Conservation (phyloP, 208 protist genomes). For the Trypanosomatidae sp. region DNA sequence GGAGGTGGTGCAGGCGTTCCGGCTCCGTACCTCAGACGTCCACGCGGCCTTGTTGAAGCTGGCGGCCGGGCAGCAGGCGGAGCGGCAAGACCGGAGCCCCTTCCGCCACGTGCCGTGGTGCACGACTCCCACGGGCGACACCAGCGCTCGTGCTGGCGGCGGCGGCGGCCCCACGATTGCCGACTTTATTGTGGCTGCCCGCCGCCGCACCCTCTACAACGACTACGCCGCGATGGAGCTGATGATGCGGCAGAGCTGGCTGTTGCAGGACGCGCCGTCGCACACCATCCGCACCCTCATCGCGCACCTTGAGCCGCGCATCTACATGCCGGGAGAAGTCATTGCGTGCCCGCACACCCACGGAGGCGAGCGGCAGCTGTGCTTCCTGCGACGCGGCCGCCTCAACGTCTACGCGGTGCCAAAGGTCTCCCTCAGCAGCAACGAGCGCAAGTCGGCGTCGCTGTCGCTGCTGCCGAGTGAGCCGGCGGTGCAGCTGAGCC, state of each 20-base stretch:
- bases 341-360: slow-evolving; percentile 69
- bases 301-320: slow-evolving; percentile 59
- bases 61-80: slow-evolving; percentile 17
- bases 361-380: slow-evolving; percentile 52
- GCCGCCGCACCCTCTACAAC: slow-evolving; percentile 42
- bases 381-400: slow-evolving; percentile 75
- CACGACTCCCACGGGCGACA: slow-evolving; percentile 10
- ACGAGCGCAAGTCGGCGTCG: not conserved
- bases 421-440: too few relatives aligned
- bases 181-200: slow-evolving; percentile 59
- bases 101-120: slow-evolving; percentile 25
- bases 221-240: slow-evolving; percentile 78
- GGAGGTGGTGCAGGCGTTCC: slow-evolving; percentile 53
- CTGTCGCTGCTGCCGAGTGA: not conserved
- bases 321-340: slow-evolving; percentile 77
- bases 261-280: slow-evolving; percentile 80
- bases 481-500: not conserved
- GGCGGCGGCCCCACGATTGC: slow-evolving; percentile 24
- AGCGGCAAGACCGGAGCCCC: slow-evolving; percentile 6
- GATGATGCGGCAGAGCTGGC: slow-evolving; percentile 87
- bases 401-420: slow-evolving; percentile 52
- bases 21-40: slow-evolving; percentile 64
- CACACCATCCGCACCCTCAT: slow-evolving; percentile 73
- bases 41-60: slow-evolving; percentile 60
- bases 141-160: slow-evolving; percentile 8